Percentiles rank a stretch among this genome's conserved stretches.
These are phyloP conservation scores for Paramecium bursaria DNA, from an alignment of 73 alveolate genomes.

Conservation along the genomic window DNA sequence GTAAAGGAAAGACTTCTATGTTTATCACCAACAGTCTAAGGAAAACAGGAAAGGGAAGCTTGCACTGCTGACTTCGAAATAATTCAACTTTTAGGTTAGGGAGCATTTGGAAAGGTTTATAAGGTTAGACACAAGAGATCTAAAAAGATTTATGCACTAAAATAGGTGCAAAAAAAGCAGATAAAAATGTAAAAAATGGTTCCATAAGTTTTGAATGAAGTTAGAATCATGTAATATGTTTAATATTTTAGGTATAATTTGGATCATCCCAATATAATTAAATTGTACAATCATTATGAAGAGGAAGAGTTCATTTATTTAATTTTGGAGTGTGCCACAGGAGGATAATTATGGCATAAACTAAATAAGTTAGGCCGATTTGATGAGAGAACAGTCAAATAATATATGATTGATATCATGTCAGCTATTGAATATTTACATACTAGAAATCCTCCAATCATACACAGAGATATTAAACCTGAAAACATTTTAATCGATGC, in stretches of 20 bases:
- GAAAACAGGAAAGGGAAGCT: conserved; percentile 63
- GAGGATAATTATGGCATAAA: conserved; percentile 80
- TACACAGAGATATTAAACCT: conserved; percentile 82
- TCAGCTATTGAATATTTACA: conserved; percentile 73
- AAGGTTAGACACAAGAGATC: conserved; percentile 66
- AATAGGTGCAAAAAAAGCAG: conserved; percentile 60
- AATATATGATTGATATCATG: conserved; percentile 76
- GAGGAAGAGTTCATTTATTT: conserved; percentile 83
- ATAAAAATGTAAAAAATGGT: conserved; percentile 65
- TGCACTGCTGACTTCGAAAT: conserved; percentile 59
- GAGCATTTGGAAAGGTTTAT: conserved; percentile 74
- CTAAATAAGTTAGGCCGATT: conserved; percentile 62
- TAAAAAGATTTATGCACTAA: conserved; percentile 62
- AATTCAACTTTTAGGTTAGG: conserved; percentile 66
- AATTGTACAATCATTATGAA: conserved; percentile 84
- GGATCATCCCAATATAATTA: conserved; percentile 82
- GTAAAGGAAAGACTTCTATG: conserved; percentile 64
- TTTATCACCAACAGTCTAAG: conserved; percentile 66
- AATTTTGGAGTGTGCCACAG: conserved; percentile 85
- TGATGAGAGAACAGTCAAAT: conserved; percentile 75
- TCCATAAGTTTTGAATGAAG: conserved; percentile 73
- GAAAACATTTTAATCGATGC: conserved; percentile 77
- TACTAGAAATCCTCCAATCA: conserved; percentile 82
- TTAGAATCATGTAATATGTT: conserved; percentile 77
- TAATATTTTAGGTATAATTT: conserved; percentile 37